Evolutionary conservation across 2,329 filamentous ascomycete species (phyloP), one percentile per base, ranked within the genome.

Genomic region (Thielaviopsis punctulata): DNA sequence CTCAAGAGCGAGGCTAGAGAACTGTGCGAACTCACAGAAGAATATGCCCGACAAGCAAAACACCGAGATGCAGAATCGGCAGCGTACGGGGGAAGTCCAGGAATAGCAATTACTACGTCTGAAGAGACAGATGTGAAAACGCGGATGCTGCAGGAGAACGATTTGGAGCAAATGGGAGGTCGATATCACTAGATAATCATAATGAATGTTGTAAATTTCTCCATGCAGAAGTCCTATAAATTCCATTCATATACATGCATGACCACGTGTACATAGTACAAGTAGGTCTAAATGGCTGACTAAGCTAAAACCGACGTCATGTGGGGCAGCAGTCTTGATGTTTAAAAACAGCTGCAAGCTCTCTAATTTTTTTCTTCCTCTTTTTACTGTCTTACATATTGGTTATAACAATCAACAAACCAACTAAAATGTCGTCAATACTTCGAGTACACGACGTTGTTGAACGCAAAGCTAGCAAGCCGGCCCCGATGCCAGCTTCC

Each of bases 381-480:
- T 33, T 27, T 6, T 10, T 27, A 27, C 10, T 27, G 25, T 10
- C 25, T 27, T 27, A 27, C 10, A 5, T 6, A 27, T 27, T 27
- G 25, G n/a, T n/a, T n/a, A n/a, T n/a, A n/a, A n/a, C 27, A 33
- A 10, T 13, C 27, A 33, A 10, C 27, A 8, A 33, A 27, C 25
- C 25, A 10, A 27, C 25, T 10, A 15, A 36, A 36, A 55, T 55
- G 53, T 21, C 49, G 19, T 49, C 66, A 7, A n/a, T 36, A 19
- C 75, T 84, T 43, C 71, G 83, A 41, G 71, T 93, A 44, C 76
- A 76, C 52, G 89, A 95, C 59, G 79, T 96, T 57, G 75, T 84
- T 60, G 90, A 96, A 68, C 83, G 85, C 56, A 74, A 79, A 18
- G 53, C 53, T 25, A 30, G 25, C 12, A 55, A 55, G 21, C 49